These are phyloP conservation scores for Dispira parvispora DNA, from an alignment of 192 early-diverging fungal genomes.

Conservation along the genomic window DNA sequence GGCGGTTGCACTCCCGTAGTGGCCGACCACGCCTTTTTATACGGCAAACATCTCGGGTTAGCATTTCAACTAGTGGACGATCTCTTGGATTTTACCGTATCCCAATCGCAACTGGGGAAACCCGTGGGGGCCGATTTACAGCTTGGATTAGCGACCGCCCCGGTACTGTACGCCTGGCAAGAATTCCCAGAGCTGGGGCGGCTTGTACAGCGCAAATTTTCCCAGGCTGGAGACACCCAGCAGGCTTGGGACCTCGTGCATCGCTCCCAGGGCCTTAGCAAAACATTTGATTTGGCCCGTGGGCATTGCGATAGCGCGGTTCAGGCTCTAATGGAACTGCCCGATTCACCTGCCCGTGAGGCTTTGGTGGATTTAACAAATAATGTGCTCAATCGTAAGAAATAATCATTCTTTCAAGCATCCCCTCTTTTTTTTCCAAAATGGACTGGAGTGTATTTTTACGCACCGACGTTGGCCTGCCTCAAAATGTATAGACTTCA, in stretches of 20 bases:
- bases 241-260: slow-evolving; percentile 62
- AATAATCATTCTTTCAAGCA: slow-evolving; percentile 22
- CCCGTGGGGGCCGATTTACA: slow-evolving; percentile 79
- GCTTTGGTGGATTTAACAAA: slow-evolving; percentile 67
- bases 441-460: too few species aligned
- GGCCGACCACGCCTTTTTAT: slow-evolving; percentile 65
- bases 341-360: slow-evolving; percentile 51
- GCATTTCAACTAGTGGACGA: slow-evolving; percentile 93
- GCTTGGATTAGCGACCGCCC: slow-evolving; percentile 82
- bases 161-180: slow-evolving; percentile 84
- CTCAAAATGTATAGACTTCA: too few species aligned
- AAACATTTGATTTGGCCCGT: slow-evolving; percentile 57
- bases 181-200: slow-evolving; percentile 68
- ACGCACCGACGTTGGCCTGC: too few species aligned
- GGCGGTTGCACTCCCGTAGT: slow-evolving; percentile 57
- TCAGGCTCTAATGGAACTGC: slow-evolving; percentile 45
- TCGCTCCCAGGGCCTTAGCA: slow-evolving; percentile 54
- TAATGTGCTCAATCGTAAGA: slow-evolving; percentile 65
- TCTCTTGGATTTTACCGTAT: slow-evolving; percentile 73
- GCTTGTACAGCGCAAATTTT: slow-evolving; percentile 78
- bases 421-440: too few species aligned
- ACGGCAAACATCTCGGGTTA: slow-evolving; percentile 79
- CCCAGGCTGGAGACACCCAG: slow-evolving; percentile 53
- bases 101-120: slow-evolving; percentile 67
- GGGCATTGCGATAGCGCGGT: slow-evolving; percentile 59